Base-by-base conservation (phyloP, 2,329 filamentous ascomycete species). In the Dryadomyces quercivorus region DNA sequence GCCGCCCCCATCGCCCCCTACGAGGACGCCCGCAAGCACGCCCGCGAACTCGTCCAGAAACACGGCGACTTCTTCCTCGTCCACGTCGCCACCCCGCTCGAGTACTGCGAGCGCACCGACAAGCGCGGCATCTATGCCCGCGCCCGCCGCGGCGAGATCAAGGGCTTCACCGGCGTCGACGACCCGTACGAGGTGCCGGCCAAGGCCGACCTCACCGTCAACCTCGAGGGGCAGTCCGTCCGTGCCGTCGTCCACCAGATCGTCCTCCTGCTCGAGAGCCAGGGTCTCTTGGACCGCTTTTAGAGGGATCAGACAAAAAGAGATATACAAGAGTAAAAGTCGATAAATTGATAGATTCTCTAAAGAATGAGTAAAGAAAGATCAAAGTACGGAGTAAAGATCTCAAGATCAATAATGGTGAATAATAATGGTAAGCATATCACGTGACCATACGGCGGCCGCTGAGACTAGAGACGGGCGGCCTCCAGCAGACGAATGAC, bases 131-230 rank as follows among this genome's bases (percentile, higher is more conserved):
- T 95, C 66, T 98, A 97, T 72, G 79, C 79, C 61, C 81, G 82
- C 68, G 93, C 93, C 44, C 81, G 93, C 59, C 79, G 77, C 20
- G 93, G 93, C 56, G 87, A 95, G 75, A 94, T 98, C 72, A 93
- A 91, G 82, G 91, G 91, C 60, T 98, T 98, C 80, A 98, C 93
- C 8, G 93, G 93, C 64, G 90, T 98, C 55, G 92, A 97, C 67
- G 92, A 97, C 74, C 91, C 93, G 50, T 98, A 98, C 67, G 93
- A 98, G 82, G 67, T 71, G 21, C 93, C 93, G 10, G 64, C 72
- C 61, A 90, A 92, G 72, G 81, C 91, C 36, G 84, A 97, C 68
- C 76, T 98, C 60, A 81, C 82, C 5, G 92, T 97, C 43, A 86
- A 97, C 70, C 69, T 85, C 55, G 84, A 87, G 72, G 93, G 86